A percentile compares a stretch with the other conserved stretches of the same genome.
These are phyloP conservation scores for Pyrenophora tritici-repentis DNA, from an alignment of 2,329 filamentous ascomycete species.

Conservation along the genomic window DNA sequence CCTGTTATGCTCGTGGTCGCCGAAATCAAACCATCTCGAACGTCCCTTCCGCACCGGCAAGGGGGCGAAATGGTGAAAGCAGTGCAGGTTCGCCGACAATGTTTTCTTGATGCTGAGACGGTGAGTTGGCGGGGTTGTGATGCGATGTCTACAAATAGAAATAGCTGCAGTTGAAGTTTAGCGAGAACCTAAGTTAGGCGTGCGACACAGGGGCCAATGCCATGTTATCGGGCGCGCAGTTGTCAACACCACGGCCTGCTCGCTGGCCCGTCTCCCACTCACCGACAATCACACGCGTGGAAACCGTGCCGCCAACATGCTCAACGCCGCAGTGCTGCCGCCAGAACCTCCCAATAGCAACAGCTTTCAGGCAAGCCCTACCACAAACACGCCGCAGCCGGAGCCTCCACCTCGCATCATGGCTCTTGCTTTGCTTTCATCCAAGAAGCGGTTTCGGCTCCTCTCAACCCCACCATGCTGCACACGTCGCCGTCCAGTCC, in stretches of 20 bases:
- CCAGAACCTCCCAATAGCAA: constrained; percentile 9
- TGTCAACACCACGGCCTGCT: constrained; percentile 22
- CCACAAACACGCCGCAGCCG: constrained; percentile 7
- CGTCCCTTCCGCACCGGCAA: too few relatives aligned
- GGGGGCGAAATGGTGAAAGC: too few relatives aligned
- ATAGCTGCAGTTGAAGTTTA: neutral
- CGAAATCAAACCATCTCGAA: too few relatives aligned
- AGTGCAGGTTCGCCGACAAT: too few relatives aligned
- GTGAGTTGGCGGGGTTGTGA: neutral
- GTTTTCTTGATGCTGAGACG: neutral
- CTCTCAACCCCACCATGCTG: constrained; percentile 10
- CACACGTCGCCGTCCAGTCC: constrained; percentile 17
- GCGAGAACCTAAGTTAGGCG: constrained; percentile 12
- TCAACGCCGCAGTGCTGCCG: constrained; percentile 1
- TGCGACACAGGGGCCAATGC: constrained; percentile 8
- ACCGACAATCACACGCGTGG: constrained; percentile 13
- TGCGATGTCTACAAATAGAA: neutral
- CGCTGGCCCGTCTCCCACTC: constrained; percentile 12
- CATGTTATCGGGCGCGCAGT: constrained; percentile 12
- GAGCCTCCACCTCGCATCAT: constrained; percentile 13
- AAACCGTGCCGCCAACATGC: constrained; percentile 8
- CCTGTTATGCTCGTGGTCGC: too few relatives aligned
- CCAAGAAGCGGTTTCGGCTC: constrained; percentile 16
- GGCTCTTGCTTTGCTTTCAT: constrained; percentile 22
- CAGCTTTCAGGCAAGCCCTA: neutral